Evolutionary conservation across 352 stramenopile species (phyloP).

Genomic region (Globisporangium echinulatum): DNA sequence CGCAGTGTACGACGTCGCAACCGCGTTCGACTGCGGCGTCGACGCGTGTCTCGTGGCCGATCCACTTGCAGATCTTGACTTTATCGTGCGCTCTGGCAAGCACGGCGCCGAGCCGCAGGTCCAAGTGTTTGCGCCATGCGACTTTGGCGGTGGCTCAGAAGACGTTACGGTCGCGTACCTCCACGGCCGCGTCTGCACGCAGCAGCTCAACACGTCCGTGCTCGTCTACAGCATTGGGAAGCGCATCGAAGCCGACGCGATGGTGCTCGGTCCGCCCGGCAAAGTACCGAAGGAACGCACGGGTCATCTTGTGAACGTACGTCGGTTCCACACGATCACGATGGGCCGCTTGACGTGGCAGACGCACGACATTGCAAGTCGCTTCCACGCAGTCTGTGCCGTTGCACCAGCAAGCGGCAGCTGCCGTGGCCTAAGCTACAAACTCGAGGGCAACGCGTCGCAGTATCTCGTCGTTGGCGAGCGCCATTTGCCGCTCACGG

Average conservation of each 20-base stretch:
- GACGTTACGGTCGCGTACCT: constrained; percentile 24
- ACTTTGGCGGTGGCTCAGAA: constrained; percentile 22
- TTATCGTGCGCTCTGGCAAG: neutral
- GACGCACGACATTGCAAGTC: constrained; percentile 23
- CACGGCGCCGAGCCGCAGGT: constrained; percentile 20
- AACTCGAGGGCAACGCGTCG: constrained; percentile 15
- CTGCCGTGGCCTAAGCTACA: constrained; percentile 34
- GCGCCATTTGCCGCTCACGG: constrained; percentile 23
- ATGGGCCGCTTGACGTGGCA: constrained; percentile 33
- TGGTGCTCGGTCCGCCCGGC: constrained; percentile 13
- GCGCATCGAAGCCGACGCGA: constrained; percentile 28
- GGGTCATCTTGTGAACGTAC: constrained; percentile 28
- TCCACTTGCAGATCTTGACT: constrained; percentile 8
- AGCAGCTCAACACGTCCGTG: constrained; percentile 28
- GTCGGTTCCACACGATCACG: constrained; percentile 39
- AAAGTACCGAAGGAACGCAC: constrained; percentile 5
- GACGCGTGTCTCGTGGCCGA: constrained; percentile 25
- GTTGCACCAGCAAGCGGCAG: neutral
- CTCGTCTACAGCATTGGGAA: constrained; percentile 39
- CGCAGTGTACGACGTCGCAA: constrained; percentile 11
- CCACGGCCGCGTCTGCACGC: constrained; percentile 19
- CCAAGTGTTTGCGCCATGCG: constrained; percentile 28
- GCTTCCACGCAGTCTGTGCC: constrained; percentile 33
- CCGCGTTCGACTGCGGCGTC: constrained; percentile 17
- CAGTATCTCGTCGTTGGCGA: constrained; percentile 33